A percentile compares a stretch with the other conserved stretches of the same genome.
These are phyloP conservation scores for Daldinia concentrica DNA, from an alignment of 495 filamentous ascomycete species.

Conservation along the genomic window DNA sequence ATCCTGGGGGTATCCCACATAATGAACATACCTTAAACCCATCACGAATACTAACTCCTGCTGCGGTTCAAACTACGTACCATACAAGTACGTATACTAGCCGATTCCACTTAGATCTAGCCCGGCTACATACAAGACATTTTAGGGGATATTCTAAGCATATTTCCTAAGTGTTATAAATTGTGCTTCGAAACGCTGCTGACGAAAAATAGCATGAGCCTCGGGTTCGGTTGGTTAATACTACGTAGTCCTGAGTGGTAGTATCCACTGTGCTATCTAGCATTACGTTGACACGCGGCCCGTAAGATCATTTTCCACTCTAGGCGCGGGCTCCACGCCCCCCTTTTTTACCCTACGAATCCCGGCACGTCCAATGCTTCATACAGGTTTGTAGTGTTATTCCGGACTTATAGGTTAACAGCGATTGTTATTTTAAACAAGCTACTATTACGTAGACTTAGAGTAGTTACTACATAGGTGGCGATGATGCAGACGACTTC, in stretches of 20 bases:
- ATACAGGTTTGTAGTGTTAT: not conserved
- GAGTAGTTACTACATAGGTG: not conserved
- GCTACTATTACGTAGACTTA: not conserved
- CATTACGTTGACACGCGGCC: conserved; percentile 36
- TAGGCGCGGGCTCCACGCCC: conserved; percentile 20
- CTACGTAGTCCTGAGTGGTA: not conserved
- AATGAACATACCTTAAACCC: not conserved
- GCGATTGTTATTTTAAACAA: not conserved
- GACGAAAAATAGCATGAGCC: conserved; percentile 16
- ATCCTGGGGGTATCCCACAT: conserved; percentile 9
- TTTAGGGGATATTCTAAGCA: not conserved
- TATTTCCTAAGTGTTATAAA: not conserved
- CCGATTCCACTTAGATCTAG: not conserved
- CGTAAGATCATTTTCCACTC: conserved; percentile 29
- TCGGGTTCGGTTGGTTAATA: not conserved
- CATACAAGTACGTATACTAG: conserved; percentile 13
- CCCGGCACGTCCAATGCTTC: not conserved
- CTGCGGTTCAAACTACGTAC: not conserved
- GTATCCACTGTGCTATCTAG: conserved; percentile 20
- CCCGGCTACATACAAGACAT: not conserved
- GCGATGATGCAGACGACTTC: not conserved
- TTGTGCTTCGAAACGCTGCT: conserved; percentile 18
- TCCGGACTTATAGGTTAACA: not conserved
- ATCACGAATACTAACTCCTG: not conserved
- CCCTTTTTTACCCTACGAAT: conserved; percentile 10